A percentile compares a stretch with the other conserved stretches of the same genome.
Conservation (phyloP, 2,329 filamentous ascomycete species). For the Grosmannia clavigera region DNA sequence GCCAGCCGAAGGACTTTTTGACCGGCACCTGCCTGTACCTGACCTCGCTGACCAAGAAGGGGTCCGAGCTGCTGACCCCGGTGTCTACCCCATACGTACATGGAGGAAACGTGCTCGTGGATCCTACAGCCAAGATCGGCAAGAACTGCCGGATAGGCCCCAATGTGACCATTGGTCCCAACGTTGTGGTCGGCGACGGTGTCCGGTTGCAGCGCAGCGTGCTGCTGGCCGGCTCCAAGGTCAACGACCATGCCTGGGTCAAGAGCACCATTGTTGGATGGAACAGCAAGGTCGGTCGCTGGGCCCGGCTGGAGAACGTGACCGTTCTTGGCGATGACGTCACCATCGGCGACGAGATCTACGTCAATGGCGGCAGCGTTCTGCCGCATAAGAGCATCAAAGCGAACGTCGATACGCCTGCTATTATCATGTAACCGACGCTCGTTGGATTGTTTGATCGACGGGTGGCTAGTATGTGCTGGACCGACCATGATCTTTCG, state of each 20-base stretch:
- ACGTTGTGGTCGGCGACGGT: constrained; percentile 85
- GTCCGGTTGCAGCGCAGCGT: constrained; percentile 91
- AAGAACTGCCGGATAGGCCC: constrained; percentile 97
- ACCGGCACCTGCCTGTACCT: constrained; percentile 94
- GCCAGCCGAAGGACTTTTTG: constrained; percentile 96
- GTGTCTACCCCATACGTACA: constrained; percentile 68
- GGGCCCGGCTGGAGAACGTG: constrained; percentile 94
- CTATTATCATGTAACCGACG: constrained; percentile 51
- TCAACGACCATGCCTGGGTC: constrained; percentile 98
- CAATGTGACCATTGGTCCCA: constrained; percentile 90
- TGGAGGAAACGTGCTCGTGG: constrained; percentile 90
- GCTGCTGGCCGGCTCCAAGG: constrained; percentile 75
- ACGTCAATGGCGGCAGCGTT: constrained; percentile 93
- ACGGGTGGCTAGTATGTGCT: background rate
- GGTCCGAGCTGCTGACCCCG: constrained; percentile 70
- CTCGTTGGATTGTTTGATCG: background rate
- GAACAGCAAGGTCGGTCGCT: constrained; percentile 92
- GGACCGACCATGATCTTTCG: background rate
- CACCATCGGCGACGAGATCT: constrained; percentile 94
- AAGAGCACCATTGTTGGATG: constrained; percentile 98
- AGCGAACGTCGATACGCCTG: constrained; percentile 77
- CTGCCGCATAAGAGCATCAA: constrained; percentile 99
- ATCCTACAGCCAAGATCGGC: constrained; percentile 88
- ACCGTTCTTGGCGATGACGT: constrained; percentile 97
- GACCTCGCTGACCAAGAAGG: constrained; percentile 80